Evolutionary conservation across 441 rosid genomes (phyloP).

Genomic region (Codiaeum variegatum): DNA sequence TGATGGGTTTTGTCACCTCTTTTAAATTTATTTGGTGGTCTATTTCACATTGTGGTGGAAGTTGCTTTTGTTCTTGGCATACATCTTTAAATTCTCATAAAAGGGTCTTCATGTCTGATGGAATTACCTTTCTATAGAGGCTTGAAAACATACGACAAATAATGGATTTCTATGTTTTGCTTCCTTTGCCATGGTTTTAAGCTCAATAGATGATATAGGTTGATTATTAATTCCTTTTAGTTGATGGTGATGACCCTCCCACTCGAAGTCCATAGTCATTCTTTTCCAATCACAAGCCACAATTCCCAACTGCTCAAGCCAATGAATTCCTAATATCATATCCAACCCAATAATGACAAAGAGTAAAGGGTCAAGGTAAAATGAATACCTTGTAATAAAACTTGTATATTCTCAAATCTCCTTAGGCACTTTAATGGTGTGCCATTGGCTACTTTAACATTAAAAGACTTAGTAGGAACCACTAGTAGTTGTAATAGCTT

Average conservation of each 20-base stretch:
- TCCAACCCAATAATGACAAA: too few species aligned
- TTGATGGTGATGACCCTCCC: neutral
- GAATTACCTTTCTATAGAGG: neutral
- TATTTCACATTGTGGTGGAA: neutral
- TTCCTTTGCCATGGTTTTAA: neutral
- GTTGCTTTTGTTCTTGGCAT: neutral
- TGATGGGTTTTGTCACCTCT: neutral
- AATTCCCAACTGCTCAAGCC: neutral
- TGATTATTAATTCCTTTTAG: neutral
- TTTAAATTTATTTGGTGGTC: neutral
- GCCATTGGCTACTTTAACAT: neutral
- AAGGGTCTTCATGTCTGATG: neutral
- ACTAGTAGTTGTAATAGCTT: neutral
- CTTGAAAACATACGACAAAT: neutral
- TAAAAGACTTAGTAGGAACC: neutral
- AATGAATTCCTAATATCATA: neutral
- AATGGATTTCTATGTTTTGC: neutral
- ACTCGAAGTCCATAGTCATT: neutral
- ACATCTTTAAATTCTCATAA: neutral
- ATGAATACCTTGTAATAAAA: neutral
- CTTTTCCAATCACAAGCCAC: neutral
- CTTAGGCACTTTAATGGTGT: neutral
- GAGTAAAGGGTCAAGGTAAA: conserved; percentile 5
- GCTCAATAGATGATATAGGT: neutral
- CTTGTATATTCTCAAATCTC: neutral